Base-by-base conservation (phyloP, 129 eudicot genomes). In the Arctium minus region DNA sequence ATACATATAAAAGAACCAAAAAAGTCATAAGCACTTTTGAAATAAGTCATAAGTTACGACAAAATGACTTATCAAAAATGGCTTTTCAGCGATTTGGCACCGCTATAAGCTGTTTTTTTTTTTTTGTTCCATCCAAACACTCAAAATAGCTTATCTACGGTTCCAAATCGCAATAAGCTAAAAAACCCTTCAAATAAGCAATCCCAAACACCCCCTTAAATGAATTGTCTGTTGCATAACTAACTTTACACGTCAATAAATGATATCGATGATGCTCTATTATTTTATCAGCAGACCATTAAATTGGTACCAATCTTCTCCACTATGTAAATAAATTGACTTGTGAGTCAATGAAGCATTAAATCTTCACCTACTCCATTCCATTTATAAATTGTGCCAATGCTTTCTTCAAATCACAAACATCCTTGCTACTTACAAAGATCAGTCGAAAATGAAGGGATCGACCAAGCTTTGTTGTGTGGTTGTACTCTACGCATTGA, bases 311-410 rank as follows among this genome's bases (percentile, higher is more conserved):
- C 78, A 36, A 77, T 50, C 56, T 37, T 82, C 15, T 75, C 30
- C 81, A 35, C 9, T 13, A 44, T 3, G 50, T 2, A 38, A 15
- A 22, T 40, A 75, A 33, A 30, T 6, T 82, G 33, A 76, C 80
- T 46, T 33, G 33, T 35, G 71, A 46, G 77, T 50, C 82, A 76
- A 1, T 32, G 39, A 72, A 77, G 30, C 74, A 78, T 71, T 78
- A 56, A 77, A n/a, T 78, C 79, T 27, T 70, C 83, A 78, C 83
- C 83, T 78, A 78, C 80, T 78, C 40, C 27, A 30, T 78, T 72
- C 74, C 53, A 50, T 30, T 32, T 78, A 84, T 84, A 84, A 53
- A 78, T 60, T 12, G 71, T 27, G 13, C 33, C 40, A 60, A n/a
- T 8, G 60, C 40, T n/a, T 82, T 38, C 37, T 77, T 77, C 73